Percentiles rank a stretch among this genome's conserved stretches.
Evolutionary conservation across 1,284 basidiomycete species (phyloP).

Genomic region (Bjerkandera adusta): DNA sequence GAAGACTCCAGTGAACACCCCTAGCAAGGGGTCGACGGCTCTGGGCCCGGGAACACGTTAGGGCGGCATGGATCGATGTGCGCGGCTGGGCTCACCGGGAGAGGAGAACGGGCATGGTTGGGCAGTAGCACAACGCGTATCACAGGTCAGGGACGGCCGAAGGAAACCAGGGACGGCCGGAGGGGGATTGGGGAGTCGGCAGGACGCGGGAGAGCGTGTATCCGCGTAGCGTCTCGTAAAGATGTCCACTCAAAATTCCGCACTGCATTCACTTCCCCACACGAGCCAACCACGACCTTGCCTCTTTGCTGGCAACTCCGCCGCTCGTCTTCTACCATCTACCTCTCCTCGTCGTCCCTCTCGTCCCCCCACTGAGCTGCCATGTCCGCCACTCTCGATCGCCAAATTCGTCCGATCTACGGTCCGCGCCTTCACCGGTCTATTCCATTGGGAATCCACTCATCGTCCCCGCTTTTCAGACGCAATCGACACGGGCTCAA

Average conservation of each 20-base stretch:
- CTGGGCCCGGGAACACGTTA: slow-evolving; percentile 31
- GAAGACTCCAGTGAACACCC: slow-evolving; percentile 78
- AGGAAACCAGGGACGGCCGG: slow-evolving; percentile 12
- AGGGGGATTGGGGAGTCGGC: slow-evolving; percentile 20
- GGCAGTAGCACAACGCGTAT: too few relatives aligned
- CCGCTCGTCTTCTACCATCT: background rate
- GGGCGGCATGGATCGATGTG: background rate
- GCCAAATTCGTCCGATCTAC: slow-evolving; percentile 79
- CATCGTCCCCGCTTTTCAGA: slow-evolving; percentile 41
- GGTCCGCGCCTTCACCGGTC: slow-evolving; percentile 40
- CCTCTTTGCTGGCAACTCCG: slow-evolving; percentile 3
- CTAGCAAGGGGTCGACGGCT: slow-evolving; percentile 70
- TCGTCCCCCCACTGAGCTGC: slow-evolving; percentile 10
- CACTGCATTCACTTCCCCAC: slow-evolving; percentile 7
- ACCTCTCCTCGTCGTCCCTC: background rate
- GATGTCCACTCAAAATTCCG: slow-evolving; percentile 8
- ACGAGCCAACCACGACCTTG: slow-evolving; percentile 6
- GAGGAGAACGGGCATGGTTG: slow-evolving; percentile 12
- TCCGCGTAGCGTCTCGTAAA: slow-evolving; percentile 8
- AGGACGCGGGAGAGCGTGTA: slow-evolving; percentile 12
- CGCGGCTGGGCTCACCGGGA: slow-evolving; percentile 21
- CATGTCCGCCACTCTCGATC: slow-evolving; percentile 58
- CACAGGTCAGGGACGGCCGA: slow-evolving; percentile 17
- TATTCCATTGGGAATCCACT: background rate
- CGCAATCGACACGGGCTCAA: slow-evolving; percentile 80